Conservation (phyloP, 1,139 yeast genomes). For the Kodamaea alishanica region DNA sequence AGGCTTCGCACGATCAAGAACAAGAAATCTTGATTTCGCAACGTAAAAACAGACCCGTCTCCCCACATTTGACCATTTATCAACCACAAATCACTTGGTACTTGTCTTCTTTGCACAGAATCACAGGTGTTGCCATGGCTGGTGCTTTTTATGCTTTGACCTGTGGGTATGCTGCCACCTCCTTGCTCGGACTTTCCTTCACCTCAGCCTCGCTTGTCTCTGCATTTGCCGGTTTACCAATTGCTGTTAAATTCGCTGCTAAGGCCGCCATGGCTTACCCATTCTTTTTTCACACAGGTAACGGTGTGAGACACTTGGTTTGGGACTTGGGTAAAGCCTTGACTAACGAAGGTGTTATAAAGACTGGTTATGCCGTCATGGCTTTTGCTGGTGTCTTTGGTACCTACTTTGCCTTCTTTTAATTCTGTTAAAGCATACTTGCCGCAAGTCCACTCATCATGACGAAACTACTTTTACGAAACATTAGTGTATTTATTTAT, state of each 20-base stretch:
- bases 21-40: constrained; percentile 72
- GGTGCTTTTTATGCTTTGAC: constrained; percentile 76
- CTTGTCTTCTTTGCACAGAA: constrained; percentile 79
- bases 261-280: constrained; percentile 78
- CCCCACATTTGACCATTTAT: constrained; percentile 89
- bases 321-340: constrained; percentile 88
- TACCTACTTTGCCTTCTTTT: constrained; percentile 48
- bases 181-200: constrained; percentile 59
- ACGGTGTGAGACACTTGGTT: constrained; percentile 87
- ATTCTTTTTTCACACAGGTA: constrained; percentile 78
- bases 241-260: constrained; percentile 53
- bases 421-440: constrained; percentile 5
- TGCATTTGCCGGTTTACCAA: constrained; percentile 57
- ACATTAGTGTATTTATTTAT: too few relatives aligned
- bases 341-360: constrained; percentile 80
- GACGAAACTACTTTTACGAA: too few relatives aligned
- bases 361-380: constrained; percentile 83
- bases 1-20: constrained; percentile 61
- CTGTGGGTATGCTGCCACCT: constrained; percentile 67
- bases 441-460: too few relatives aligned
- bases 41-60: constrained; percentile 81
- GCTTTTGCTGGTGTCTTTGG: constrained; percentile 70
- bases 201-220: constrained; percentile 61
- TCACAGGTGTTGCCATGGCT: constrained; percentile 83
- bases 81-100: constrained; percentile 85